Percentiles rank a stretch among this genome's conserved stretches.
phyloP scores from a whole-genome alignment of 176 grass and related monocot species.

The Musa itinerans region DNA sequence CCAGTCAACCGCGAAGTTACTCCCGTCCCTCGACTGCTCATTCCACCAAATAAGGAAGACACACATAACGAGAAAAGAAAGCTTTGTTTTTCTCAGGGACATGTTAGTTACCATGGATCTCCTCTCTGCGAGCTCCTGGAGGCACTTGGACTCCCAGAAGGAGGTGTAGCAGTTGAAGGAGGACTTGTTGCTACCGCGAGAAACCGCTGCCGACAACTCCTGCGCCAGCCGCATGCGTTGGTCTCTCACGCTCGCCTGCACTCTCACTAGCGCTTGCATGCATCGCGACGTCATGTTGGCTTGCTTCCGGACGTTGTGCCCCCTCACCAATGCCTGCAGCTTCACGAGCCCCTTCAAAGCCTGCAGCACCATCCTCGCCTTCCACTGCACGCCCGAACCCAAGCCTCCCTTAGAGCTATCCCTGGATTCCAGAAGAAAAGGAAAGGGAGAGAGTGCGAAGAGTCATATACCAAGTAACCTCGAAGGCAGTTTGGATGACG shows the following conservation, averaged over 20 bases:
- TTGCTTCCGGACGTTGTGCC: conserved; percentile 92
- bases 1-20: conserved; percentile 72
- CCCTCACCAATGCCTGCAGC: conserved; percentile 85
- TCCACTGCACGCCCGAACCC: neutral
- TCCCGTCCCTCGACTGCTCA: conserved; percentile 74
- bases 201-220: conserved; percentile 15
- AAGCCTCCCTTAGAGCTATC: neutral
- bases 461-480: conserved; percentile 43
- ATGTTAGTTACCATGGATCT: conserved; percentile 41
- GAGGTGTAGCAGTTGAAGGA: conserved; percentile 59
- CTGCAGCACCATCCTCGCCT: conserved; percentile 67
- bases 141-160: conserved; percentile 61
- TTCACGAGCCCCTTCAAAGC: conserved; percentile 85
- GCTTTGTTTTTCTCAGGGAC: neutral
- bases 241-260: conserved; percentile 75
- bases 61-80: neutral
- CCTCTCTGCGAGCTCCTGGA: conserved; percentile 61
- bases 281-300: conserved; percentile 88
- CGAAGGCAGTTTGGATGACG: conserved; percentile 75
- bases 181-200: conserved; percentile 60
- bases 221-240: conserved; percentile 80
- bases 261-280: conserved; percentile 83
- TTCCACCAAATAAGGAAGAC: conserved; percentile 1
- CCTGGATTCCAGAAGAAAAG: neutral
- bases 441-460: neutral